Conservation (phyloP, 2,329 filamentous ascomycete species). For the Xylariomycetidae sp. region DNA sequence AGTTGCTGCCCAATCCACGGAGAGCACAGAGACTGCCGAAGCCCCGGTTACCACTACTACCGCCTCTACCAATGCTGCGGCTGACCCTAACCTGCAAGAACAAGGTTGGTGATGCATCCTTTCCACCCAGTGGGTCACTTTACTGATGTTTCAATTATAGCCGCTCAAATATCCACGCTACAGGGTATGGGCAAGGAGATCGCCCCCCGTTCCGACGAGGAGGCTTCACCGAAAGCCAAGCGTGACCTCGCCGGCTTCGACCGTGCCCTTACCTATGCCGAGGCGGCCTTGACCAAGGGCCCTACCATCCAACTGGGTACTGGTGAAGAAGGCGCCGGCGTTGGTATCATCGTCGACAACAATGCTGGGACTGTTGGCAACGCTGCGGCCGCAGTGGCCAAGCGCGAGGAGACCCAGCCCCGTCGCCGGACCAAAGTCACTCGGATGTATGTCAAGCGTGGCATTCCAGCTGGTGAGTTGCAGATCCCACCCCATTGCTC, state of each 20-base stretch:
- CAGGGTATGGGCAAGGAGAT: conserved; percentile 47
- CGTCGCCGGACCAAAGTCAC: conserved; percentile 38
- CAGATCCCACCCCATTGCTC: not conserved
- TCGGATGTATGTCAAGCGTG: conserved; percentile 42
- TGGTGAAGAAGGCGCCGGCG: conserved; percentile 32
- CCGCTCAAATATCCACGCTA: conserved; percentile 37
- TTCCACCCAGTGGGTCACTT: no score
- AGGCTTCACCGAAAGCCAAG: conserved; percentile 24
- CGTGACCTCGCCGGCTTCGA: conserved; percentile 37
- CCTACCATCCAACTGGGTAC: conserved; percentile 37
- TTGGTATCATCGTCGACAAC: conserved; percentile 36
- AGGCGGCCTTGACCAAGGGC: conserved; percentile 33
- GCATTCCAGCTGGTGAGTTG: conserved; percentile 37
- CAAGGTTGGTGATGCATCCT: conserved; percentile 26
- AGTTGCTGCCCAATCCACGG: conserved; percentile 4
- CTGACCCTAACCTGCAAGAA: conserved; percentile 29
- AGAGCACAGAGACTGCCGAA: no score
- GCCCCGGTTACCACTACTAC: not conserved
- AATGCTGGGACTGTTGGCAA: conserved; percentile 19
- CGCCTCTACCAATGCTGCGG: no score
- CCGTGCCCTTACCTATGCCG: conserved; percentile 34
- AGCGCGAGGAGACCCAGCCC: conserved; percentile 24
- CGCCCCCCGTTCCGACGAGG: conserved; percentile 32
- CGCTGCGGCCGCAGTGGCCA: conserved; percentile 10
- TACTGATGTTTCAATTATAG: no score